Percentiles rank a stretch among this genome's conserved stretches.
These are phyloP conservation scores for Flaveria trinervia DNA, from an alignment of 129 eudicot genomes.

Conservation along the genomic window DNA sequence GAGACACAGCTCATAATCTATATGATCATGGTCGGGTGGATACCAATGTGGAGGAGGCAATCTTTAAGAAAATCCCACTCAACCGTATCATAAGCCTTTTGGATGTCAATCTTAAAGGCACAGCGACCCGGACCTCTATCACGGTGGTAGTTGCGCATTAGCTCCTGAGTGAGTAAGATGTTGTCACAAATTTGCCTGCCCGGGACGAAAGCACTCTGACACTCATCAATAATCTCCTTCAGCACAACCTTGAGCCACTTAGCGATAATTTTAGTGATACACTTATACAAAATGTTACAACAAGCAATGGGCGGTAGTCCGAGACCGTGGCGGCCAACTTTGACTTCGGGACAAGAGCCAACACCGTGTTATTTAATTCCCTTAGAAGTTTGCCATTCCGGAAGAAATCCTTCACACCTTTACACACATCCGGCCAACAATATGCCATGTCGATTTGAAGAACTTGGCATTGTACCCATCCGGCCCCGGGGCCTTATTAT, in stretches of 20 bases:
- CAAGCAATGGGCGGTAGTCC: not conserved
- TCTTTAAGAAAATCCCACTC: not conserved
- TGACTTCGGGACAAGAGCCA: not conserved
- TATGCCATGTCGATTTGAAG: not conserved
- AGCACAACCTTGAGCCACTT: no score
- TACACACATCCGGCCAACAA: not conserved
- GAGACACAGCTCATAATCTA: not conserved
- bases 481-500: not conserved
- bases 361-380: not conserved
- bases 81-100: not conserved
- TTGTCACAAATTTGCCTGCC: not conserved
- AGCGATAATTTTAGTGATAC: not conserved
- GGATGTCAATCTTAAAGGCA: not conserved
- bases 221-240: not conserved
- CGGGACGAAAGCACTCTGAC: not conserved
- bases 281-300: not conserved
- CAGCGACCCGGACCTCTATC: not conserved
- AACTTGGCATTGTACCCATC: not conserved
- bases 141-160: not conserved
- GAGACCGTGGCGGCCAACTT: not conserved
- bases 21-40: not conserved
- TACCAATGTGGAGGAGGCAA: not conserved
- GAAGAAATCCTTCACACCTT: not conserved
- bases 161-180: no score
- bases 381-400: not conserved